phyloP scores from a whole-genome alignment of 768 basidiomycete genomes.

The Leccinellum rugosiceps region DNA sequence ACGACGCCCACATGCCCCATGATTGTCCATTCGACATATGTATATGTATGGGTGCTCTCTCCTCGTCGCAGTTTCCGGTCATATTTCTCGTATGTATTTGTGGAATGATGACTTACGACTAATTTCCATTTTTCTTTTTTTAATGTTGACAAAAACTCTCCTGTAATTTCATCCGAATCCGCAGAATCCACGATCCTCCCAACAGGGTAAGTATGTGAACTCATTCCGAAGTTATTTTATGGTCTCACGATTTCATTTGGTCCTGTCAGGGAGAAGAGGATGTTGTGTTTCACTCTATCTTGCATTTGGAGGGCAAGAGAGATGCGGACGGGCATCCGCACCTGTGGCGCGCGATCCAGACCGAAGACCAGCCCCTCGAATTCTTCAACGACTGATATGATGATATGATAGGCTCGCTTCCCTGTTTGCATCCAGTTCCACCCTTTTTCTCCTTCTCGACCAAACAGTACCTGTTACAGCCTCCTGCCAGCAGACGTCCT shows the following conservation, averaged over 20 bases:
- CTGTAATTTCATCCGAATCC: constrained; percentile 5
- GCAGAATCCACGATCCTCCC: constrained; percentile 72
- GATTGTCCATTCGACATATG: neutral
- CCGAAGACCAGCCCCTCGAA: constrained; percentile 47
- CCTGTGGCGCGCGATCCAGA: constrained; percentile 66
- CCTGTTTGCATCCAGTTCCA: neutral
- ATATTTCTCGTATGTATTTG: neutral
- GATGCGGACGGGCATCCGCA: constrained; percentile 48
- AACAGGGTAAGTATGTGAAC: constrained; percentile 48
- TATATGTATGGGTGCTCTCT: constrained; percentile 6
- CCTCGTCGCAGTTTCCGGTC: constrained; percentile 4
- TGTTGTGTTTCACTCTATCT: constrained; percentile 68
- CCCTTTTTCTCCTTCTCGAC: constrained; percentile 2
- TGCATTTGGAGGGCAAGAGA: constrained; percentile 53
- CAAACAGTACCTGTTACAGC: constrained; percentile 20
- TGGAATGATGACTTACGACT: constrained; percentile 10
- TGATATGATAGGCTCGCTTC: neutral
- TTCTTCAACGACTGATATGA: constrained; percentile 28
- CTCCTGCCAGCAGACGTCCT: constrained; percentile 8
- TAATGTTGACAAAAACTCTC: neutral
- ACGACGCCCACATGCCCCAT: constrained; percentile 2
- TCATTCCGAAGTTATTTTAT: neutral
- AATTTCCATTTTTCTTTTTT: constrained; percentile 2
- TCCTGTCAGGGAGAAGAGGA: constrained; percentile 55
- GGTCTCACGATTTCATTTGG: constrained; percentile 8